phyloP scores from a whole-genome alignment of 345 rosid genomes.

The Eutrema yunnanense region DNA sequence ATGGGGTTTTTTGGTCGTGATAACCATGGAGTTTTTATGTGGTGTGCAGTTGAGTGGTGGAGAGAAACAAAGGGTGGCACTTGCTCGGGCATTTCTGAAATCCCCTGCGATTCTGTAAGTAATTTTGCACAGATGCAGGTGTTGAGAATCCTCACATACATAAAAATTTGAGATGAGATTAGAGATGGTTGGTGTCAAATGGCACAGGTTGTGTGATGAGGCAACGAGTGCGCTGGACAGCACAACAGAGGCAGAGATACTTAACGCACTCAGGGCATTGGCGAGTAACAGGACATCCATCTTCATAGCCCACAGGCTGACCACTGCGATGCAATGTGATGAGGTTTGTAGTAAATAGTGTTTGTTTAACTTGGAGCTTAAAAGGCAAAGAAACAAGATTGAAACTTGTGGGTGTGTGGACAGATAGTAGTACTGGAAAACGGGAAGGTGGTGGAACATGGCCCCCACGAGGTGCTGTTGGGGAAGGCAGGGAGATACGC shows the following conservation, averaged over 20 bases:
- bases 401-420: background rate
- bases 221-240: conserved; percentile 99
- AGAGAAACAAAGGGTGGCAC: conserved; percentile 97
- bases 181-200: background rate
- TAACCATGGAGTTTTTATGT: conserved; percentile 3
- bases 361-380: background rate
- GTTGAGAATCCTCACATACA: background rate
- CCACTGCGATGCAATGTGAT: conserved; percentile 99
- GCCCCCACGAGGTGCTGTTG: conserved; percentile 78
- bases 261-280: conserved; percentile 76
- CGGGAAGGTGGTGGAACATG: conserved; percentile 93
- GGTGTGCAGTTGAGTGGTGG: conserved; percentile 91
- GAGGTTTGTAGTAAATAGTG: conserved; percentile 44
- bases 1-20: background rate
- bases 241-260: conserved; percentile 96
- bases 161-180: background rate
- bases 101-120: conserved; percentile 85
- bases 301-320: conserved; percentile 95
- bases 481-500: conserved; percentile 86
- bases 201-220: conserved; percentile 90
- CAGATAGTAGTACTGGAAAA: conserved; percentile 93
- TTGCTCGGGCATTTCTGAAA: conserved; percentile 93
- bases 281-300: conserved; percentile 83
- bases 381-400: background rate
- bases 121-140: background rate